Percentiles rank a stretch among this genome's conserved stretches.
Evolutionary conservation across 257 asterid species (phyloP).

Genomic region (Oldenlandia corymbosa): DNA sequence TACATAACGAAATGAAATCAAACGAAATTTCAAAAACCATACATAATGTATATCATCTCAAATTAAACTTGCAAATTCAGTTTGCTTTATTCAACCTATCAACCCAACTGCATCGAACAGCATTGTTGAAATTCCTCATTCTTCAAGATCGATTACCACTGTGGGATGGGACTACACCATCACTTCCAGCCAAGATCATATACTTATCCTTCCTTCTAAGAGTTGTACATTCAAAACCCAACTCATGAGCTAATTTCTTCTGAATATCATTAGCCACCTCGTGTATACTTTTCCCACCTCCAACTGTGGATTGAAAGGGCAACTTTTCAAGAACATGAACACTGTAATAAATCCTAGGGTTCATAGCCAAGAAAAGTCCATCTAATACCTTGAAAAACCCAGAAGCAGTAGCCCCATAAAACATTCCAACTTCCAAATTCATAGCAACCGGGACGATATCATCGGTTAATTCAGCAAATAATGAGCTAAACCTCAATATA

Average conservation of each 20-base stretch:
- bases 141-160: no score
- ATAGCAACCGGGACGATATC: constrained; percentile 80
- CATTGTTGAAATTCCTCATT: no score
- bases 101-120: no score
- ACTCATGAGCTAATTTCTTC: constrained; percentile 66
- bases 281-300: constrained; percentile 68
- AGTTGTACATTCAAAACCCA: constrained; percentile 89
- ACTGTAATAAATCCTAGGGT: constrained; percentile 75
- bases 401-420: constrained; percentile 83
- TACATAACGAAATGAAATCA: no score
- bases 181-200: constrained; percentile 78
- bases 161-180: no score
- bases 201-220: constrained; percentile 85
- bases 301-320: constrained; percentile 76
- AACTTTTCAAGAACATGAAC: constrained; percentile 69
- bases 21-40: no score
- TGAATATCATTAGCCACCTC: constrained; percentile 92
- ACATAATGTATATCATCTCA: no score
- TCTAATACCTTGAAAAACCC: constrained; percentile 90
- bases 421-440: constrained; percentile 71
- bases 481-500: constrained; percentile 63
- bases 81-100: no score
- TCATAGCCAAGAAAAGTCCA: constrained; percentile 82
- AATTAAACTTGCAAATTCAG: no score
- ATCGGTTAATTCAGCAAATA: constrained; percentile 79